Base-by-base conservation (phyloP, 2,329 filamentous ascomycete genomes). In the Hypoxylon sp. region DNA sequence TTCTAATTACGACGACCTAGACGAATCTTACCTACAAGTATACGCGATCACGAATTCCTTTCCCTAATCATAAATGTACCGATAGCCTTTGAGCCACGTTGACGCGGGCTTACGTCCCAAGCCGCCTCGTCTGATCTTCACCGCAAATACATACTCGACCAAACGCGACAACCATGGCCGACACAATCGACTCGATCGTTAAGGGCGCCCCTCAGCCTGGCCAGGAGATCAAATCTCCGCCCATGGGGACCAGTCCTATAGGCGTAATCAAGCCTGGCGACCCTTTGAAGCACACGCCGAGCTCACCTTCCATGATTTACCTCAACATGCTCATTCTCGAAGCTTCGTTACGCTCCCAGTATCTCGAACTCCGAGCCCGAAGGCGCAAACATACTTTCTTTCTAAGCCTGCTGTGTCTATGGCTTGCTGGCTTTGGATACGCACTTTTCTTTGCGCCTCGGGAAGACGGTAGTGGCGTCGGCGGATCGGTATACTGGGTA, bases 271-370 rank as follows among this genome's bases (percentile, higher is more conserved):
- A 85, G 74, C 80, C 83, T 28, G 82, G 82, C 77, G 93, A 97
- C 78, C 93, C 93, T 28, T 87, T 95, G 69, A 90, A 90, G 74
- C 89, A 91, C 68, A 89, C 95, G 14, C 94, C 94, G n/a, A 95
- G 92, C 77, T 93, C 93, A 14, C 94, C 94, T 49, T 93, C 93
- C 60, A 96, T 97, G 84, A 98, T 99, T 77, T 99, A 99, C 82
- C 90, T 99, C 75, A 99, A 99, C 81, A 91, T 99, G 23, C 88
- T 99, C 65, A 97, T 99, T 75, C 92, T 99, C 80, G 96, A 99
- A 80, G 94, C 93, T 52, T 97, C 94, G 4, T 85, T 99, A 36
- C 93, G 96, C 71, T 91, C 93, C 23, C 96, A 99, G 76, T 98
- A 97, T 80, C 89, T 99, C 62, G 93, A 94, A 69, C 87, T 98